Base-by-base conservation (phyloP, 805 yeast species). In the Priceomyces melissophilus region DNA sequence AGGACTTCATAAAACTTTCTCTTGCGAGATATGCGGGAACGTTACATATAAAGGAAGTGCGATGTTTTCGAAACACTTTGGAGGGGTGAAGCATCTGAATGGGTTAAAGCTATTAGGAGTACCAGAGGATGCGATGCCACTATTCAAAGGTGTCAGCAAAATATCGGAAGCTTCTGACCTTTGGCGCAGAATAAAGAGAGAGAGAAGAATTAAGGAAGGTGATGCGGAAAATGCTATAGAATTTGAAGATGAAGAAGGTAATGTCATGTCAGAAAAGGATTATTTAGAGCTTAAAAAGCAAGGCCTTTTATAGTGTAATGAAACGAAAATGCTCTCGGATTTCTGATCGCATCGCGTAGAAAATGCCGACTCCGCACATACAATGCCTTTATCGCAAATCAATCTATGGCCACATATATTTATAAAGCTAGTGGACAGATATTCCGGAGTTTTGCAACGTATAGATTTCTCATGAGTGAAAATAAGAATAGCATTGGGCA, bases 181-280 rank as follows among this genome's bases (percentile, higher is more conserved):
- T 23, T 77, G 84, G 79, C 65, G 67, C 2, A 65, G 62, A 20
- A 45, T 82, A 8, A 65, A 66, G 41, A 52, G 57, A 37, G 67
- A 68, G 36, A 49, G 54, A 3, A 57, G 74, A 32, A 49, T 58
- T 8, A 61, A 60, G 38, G 68, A 69, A 26, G 66, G 65, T 16
- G 67, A 71, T 39, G 57, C 54, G 35, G 85, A 82, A 47, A 69
- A 72, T 39, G 78, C 79, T 1, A 73, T 83, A 10, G 96, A 93
- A 60, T 85, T 90, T 28, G 98, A 91, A 58, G 98, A 93, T 56
- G 84, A 79, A 1, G 89, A 87, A 12, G 99, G 98, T 9, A 91
- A 93, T 56, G 96, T 87, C 11, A 84, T 91, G 95, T 77, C 84
- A 27, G 83, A 81, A 50, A 78, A 79, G 50, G 90, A 87, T 32